Conservation (phyloP, 768 basidiomycete genomes). For the Pisolithus sp. region DNA sequence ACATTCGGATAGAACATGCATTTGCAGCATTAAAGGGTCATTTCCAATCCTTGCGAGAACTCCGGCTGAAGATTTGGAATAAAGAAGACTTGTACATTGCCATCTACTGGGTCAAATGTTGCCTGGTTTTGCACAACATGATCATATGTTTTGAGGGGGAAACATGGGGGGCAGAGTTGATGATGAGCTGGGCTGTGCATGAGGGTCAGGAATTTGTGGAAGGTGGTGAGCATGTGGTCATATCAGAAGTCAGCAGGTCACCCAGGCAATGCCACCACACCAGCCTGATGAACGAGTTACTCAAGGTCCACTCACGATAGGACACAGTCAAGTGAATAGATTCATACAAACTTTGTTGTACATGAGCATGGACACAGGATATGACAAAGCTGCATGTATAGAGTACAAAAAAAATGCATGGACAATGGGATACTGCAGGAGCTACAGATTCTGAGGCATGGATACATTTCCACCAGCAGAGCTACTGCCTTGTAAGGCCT, state of each 20-base stretch:
- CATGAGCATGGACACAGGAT: too few relatives aligned
- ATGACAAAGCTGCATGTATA: too few relatives aligned
- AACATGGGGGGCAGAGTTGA: neutral
- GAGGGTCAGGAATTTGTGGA: neutral
- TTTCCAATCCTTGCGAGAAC: neutral
- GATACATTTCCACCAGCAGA: too few relatives aligned
- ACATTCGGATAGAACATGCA: neutral
- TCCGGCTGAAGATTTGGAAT: neutral
- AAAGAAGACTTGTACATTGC: neutral
- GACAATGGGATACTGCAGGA: too few relatives aligned
- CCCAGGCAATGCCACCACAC: neutral
- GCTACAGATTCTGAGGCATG: too few relatives aligned
- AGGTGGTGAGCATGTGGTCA: neutral
- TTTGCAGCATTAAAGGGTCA: neutral
- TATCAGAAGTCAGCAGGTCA: neutral
- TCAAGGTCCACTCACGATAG: neutral
- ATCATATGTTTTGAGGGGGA: neutral
- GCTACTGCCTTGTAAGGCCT: neutral
- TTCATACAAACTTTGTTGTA: too few relatives aligned
- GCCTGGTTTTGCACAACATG: neutral
- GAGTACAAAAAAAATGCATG: too few relatives aligned
- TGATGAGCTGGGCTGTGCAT: neutral
- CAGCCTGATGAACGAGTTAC: neutral
- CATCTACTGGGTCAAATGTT: neutral
- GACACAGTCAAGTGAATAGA: too few relatives aligned